phyloP scores from a whole-genome alignment of 805 yeast species.

The Ogataea chonburiensis region DNA sequence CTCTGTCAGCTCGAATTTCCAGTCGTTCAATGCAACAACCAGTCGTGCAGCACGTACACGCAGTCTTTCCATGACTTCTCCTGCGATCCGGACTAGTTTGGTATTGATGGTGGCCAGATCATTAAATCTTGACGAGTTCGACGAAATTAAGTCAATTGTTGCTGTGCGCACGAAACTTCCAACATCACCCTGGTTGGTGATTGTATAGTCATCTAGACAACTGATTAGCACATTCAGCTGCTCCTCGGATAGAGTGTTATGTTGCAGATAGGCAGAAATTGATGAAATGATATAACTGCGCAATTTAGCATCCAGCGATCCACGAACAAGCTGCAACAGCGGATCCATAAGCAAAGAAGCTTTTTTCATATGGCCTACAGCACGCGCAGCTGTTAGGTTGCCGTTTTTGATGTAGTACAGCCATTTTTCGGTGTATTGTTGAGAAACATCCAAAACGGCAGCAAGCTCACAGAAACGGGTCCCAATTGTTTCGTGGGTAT shows the following conservation, averaged over 20 bases:
- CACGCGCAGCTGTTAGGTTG: conserved; percentile 38
- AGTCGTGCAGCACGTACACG: conserved; percentile 43
- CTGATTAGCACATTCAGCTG: conserved; percentile 24
- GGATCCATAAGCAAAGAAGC: conserved; percentile 20
- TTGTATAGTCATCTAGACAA: conserved; percentile 72
- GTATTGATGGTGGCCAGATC: conserved; percentile 23
- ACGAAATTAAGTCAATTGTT: conserved; percentile 41
- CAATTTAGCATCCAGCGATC: conserved; percentile 30
- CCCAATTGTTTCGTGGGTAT: conserved; percentile 21
- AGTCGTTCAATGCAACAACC: conserved; percentile 30
- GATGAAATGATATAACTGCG: conserved; percentile 30
- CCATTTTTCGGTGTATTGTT: conserved; percentile 31
- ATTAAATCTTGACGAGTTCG: conserved; percentile 25
- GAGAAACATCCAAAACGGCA: conserved; percentile 15
- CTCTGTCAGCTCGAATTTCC: conserved; percentile 12
- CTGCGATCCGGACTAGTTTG: conserved; percentile 53
- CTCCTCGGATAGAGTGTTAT: conserved; percentile 13
- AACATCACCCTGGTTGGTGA: conserved; percentile 86
- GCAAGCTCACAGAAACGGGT: conserved; percentile 35
- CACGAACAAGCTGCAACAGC: conserved; percentile 29
- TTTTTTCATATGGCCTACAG: conserved; percentile 33
- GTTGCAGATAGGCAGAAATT: conserved; percentile 24
- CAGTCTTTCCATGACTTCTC: conserved; percentile 61
- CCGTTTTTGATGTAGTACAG: conserved; percentile 39
- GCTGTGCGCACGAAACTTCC: conserved; percentile 68